Conservation (phyloP, 495 filamentous ascomycete species). For the Amniculicola lignicola region DNA sequence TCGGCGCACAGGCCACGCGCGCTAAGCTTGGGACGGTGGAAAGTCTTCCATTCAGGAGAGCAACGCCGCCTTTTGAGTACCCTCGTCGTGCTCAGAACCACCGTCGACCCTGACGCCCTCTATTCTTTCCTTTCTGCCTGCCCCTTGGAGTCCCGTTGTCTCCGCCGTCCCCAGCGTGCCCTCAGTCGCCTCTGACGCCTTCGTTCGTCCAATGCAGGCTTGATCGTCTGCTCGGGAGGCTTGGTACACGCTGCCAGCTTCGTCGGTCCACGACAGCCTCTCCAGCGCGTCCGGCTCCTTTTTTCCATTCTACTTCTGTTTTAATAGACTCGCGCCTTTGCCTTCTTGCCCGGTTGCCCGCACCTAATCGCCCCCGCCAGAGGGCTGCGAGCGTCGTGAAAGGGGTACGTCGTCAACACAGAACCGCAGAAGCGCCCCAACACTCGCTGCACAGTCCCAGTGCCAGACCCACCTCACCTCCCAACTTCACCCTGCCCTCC, state of each 20-base stretch:
- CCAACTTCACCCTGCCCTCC: background rate
- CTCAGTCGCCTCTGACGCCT: conserved; percentile 25
- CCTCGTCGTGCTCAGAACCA: conserved; percentile 1
- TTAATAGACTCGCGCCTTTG: conserved; percentile 28
- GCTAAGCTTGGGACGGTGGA: background rate
- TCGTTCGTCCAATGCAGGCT: conserved; percentile 33
- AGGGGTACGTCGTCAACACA: conserved; percentile 35
- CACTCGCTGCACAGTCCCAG: no score
- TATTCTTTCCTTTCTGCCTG: conserved; percentile 31
- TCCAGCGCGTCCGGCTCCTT: conserved; percentile 20
- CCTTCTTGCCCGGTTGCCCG: conserved; percentile 7
- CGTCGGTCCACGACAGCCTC: conserved; percentile 33
- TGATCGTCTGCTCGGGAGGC: conserved; percentile 34
- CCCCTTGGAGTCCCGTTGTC: conserved; percentile 6
- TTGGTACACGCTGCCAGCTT: conserved; percentile 37
- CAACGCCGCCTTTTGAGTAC: background rate
- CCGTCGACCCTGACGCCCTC: conserved; percentile 10
- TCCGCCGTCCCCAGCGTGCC: conserved; percentile 6
- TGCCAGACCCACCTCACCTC: background rate
- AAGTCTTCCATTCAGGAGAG: background rate
- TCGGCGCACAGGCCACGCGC: no score
- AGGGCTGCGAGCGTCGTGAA: conserved; percentile 11
- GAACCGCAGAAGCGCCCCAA: no score
- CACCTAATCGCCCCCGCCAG: conserved; percentile 18
- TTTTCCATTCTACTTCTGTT: conserved; percentile 34